Evolutionary conservation across 192 early-diverging fungal species (phyloP).

Genomic region (Chytriomyces hyalinus): DNA sequence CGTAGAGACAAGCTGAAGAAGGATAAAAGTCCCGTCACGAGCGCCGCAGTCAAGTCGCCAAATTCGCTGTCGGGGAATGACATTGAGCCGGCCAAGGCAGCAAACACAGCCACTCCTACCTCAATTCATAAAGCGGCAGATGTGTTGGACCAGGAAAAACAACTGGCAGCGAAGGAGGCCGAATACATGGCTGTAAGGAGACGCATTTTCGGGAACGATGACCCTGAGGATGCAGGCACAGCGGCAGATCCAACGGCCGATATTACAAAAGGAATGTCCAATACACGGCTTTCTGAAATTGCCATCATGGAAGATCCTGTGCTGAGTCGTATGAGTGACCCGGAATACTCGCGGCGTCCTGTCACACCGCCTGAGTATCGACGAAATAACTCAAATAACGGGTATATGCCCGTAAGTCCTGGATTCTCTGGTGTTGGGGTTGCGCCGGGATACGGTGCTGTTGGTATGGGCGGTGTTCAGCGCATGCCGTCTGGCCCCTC

Average conservation of each 20-base stretch:
- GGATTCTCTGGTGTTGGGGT: neutral
- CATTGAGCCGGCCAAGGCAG: no score
- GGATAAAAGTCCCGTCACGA: no score
- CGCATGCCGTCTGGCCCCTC: slow-evolving; percentile 3
- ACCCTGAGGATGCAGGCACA: neutral
- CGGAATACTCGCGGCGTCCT: slow-evolving; percentile 4
- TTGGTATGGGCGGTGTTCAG: neutral
- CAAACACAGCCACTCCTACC: no score
- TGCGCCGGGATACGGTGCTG: neutral
- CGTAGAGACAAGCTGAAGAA: no score
- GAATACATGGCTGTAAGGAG: slow-evolving; percentile 27
- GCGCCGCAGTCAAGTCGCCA: no score
- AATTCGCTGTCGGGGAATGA: no score
- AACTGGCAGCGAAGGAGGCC: slow-evolving; percentile 21
- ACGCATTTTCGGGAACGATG: slow-evolving; percentile 31
- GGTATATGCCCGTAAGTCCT: neutral
- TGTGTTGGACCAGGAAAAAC: neutral
- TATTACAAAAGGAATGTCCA: neutral
- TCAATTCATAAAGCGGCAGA: no score
- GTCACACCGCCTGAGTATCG: slow-evolving; percentile 19
- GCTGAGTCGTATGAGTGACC: slow-evolving; percentile 22
- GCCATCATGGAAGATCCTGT: slow-evolving; percentile 25
- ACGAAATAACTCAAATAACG: neutral
- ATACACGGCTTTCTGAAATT: slow-evolving; percentile 11
- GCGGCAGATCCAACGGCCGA: neutral